Conservation (phyloP, 768 basidiomycete genomes). For the Suillus tomentosus region DNA sequence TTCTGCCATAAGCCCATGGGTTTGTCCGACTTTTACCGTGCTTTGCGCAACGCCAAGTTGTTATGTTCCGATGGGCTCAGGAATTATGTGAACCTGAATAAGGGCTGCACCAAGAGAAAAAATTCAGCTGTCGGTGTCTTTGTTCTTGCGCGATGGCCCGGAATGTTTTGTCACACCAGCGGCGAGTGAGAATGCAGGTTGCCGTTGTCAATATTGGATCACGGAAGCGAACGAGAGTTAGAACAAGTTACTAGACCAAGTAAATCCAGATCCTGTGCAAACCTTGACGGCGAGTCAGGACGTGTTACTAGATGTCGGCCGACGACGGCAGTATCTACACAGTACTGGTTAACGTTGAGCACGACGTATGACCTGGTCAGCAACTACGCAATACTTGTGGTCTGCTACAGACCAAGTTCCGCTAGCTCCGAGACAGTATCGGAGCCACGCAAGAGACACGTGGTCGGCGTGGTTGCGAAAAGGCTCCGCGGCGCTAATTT, state of each 20-base stretch:
- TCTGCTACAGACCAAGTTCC: not conserved
- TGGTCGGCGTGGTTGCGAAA: not conserved
- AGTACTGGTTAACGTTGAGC: not conserved
- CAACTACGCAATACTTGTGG: not conserved
- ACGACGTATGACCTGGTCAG: not conserved
- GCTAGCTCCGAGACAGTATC: not conserved
- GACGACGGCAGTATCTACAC: not conserved
- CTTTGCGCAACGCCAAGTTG: not conserved
- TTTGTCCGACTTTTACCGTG: not conserved
- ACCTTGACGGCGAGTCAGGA: conserved; percentile 1
- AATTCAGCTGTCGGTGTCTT: not conserved
- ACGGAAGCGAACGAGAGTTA: conserved; percentile 6
- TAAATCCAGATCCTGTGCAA: conserved; percentile 5
- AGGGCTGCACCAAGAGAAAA: conserved; percentile 6
- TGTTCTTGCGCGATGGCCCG: not conserved
- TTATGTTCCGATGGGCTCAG: not conserved
- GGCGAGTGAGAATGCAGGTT: not conserved
- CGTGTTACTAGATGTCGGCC: not conserved
- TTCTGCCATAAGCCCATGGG: not conserved
- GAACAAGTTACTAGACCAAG: not conserved
- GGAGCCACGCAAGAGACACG: not conserved
- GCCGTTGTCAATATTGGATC: not conserved
- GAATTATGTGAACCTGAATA: not conserved
- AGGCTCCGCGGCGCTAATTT: conserved; percentile 1
- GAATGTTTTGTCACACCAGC: not conserved